These are phyloP conservation scores for Clavispora fructus DNA, from an alignment of 805 yeast species.

Conservation along the genomic window DNA sequence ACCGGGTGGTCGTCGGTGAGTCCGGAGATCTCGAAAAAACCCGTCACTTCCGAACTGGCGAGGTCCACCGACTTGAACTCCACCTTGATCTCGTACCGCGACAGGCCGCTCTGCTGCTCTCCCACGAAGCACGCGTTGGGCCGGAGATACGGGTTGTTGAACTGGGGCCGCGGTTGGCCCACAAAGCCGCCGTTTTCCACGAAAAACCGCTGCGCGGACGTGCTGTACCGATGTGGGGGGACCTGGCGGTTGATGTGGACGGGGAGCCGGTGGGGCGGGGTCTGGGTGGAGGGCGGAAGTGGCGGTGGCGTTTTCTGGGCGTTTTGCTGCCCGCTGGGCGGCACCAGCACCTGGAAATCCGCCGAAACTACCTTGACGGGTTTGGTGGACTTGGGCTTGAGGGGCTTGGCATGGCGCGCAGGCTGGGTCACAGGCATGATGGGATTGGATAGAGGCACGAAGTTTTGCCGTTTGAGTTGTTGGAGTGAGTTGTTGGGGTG, in stretches of 20 bases:
- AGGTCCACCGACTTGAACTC: conserved; percentile 69
- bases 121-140: conserved; percentile 64
- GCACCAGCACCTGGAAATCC: not conserved
- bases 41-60: conserved; percentile 37
- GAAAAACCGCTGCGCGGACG: conserved; percentile 7
- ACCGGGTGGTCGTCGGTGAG: conserved; percentile 57
- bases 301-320: not conserved
- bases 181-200: conserved; percentile 7
- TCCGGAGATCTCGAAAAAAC: conserved; percentile 62
- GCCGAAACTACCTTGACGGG: not conserved
- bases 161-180: conserved; percentile 7
- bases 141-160: conserved; percentile 44
- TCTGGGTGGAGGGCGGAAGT: not conserved
- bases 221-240: conserved; percentile 3
- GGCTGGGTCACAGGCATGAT: conserved; percentile 3
- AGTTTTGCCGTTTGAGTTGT: not conserved
- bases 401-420: not conserved
- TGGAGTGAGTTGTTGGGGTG: no score
- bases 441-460: no score
- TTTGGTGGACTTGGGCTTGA: not conserved
- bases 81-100: conserved; percentile 62
- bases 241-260: not conserved
- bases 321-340: not conserved
- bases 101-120: conserved; percentile 63
- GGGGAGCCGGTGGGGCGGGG: not conserved